Conservation (phyloP, 176 grass and related monocot genomes). For the Juncus effusus region DNA sequence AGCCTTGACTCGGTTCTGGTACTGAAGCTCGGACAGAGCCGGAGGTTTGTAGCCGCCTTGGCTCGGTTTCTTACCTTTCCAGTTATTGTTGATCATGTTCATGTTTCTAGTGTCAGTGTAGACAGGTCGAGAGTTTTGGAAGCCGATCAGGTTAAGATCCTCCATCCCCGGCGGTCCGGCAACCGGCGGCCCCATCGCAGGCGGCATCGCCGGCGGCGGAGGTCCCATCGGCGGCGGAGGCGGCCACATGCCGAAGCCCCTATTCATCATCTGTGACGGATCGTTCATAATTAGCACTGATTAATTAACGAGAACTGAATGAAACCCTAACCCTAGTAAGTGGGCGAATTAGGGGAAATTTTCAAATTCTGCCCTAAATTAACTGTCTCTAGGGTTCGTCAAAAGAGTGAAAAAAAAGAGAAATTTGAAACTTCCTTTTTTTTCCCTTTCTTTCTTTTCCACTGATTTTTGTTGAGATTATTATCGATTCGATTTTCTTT, state of each 20-base stretch:
- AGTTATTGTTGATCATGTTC: background rate
- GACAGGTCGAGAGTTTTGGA: background rate
- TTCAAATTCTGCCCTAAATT: constrained; percentile 3
- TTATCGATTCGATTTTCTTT: constrained; percentile 42
- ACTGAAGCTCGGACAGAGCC: constrained; percentile 31
- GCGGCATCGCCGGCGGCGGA: constrained; percentile 21
- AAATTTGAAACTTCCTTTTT: constrained; percentile 34
- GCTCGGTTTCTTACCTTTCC: constrained; percentile 22
- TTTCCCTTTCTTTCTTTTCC: constrained; percentile 30
- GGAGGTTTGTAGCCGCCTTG: constrained; percentile 26
- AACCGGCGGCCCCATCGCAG: constrained; percentile 3
- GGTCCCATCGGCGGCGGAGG: constrained; percentile 23
- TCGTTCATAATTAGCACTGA: constrained; percentile 50
- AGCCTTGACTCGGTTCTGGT: constrained; percentile 34
- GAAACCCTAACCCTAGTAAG: constrained; percentile 59
- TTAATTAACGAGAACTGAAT: constrained; percentile 51
- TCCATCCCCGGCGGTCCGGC: constrained; percentile 25
- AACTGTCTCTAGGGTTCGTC: background rate
- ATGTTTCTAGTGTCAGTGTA: constrained; percentile 28
- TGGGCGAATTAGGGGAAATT: constrained; percentile 14
- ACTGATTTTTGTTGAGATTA: constrained; percentile 35
- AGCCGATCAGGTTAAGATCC: constrained; percentile 13
- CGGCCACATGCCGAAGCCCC: constrained; percentile 46
- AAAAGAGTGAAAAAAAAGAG: constrained; percentile 9
- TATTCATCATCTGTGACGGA: constrained; percentile 56